Conservation (phyloP, 2,329 filamentous ascomycete species). For the Pseudogymnoascus sp. region DNA sequence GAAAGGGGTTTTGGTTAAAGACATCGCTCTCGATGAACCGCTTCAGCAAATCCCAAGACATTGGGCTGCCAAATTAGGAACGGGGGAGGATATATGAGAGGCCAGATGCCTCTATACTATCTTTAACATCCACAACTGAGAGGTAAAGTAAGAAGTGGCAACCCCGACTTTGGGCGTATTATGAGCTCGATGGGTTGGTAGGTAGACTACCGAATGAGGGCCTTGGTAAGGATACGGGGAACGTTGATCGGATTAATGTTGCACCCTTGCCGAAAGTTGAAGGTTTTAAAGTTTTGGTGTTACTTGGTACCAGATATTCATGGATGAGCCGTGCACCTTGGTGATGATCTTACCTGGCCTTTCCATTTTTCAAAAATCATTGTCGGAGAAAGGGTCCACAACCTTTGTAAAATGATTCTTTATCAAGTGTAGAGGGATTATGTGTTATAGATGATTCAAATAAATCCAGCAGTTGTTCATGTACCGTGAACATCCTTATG, state of each 20-base stretch:
- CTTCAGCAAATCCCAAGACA: constrained; percentile 82
- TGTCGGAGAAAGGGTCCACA: background rate
- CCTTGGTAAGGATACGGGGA: constrained; percentile 1
- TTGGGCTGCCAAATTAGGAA: constrained; percentile 31
- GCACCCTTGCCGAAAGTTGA: constrained; percentile 5
- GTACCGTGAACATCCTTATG: background rate
- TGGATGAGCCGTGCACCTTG: constrained; percentile 1
- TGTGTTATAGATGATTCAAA: background rate
- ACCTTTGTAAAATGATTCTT: background rate
- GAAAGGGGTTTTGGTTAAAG: constrained; percentile 84
- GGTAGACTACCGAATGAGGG: constrained; percentile 3
- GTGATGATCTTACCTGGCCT: constrained; percentile 5
- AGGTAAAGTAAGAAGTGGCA: constrained; percentile 6
- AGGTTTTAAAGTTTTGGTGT: constrained; percentile 9
- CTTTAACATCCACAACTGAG: constrained; percentile 7
- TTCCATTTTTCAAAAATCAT: background rate
- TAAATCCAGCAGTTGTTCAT: background rate
- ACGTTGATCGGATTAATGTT: constrained; percentile 4
- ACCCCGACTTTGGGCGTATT: constrained; percentile 5
- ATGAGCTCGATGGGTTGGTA: constrained; percentile 7
- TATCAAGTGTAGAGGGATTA: background rate
- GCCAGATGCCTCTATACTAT: constrained; percentile 10
- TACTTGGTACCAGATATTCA: background rate
- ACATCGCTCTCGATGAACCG: constrained; percentile 89
- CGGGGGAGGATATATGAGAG: background rate